phyloP scores from a whole-genome alignment of 805 yeast genomes.

The Cyberlindnera euphorbiiphila region DNA sequence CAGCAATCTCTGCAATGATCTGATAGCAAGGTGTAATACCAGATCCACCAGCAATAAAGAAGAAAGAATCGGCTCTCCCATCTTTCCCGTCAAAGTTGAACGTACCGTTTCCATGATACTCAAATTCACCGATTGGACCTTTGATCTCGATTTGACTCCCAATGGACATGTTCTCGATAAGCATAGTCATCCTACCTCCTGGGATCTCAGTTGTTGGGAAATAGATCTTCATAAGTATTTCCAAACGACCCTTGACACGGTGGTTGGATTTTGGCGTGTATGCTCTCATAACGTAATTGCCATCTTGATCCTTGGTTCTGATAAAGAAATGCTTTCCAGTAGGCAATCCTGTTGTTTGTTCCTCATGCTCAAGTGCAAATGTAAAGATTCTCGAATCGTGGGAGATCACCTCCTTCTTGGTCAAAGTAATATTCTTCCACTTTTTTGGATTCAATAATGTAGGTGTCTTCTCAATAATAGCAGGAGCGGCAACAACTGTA shows the following conservation, averaged over 20 bases:
- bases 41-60: conserved; percentile 75
- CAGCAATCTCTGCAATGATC: conserved; percentile 61
- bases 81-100: conserved; percentile 47
- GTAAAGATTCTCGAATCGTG: conserved; percentile 30
- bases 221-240: conserved; percentile 32
- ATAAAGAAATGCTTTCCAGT: conserved; percentile 33
- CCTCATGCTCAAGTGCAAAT: conserved; percentile 29
- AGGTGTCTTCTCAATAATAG: conserved; percentile 6
- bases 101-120: conserved; percentile 44
- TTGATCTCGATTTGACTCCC: conserved; percentile 64
- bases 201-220: conserved; percentile 29
- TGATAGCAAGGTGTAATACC: conserved; percentile 88
- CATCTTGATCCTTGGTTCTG: conserved; percentile 25
- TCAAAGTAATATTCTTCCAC: conserved; percentile 28
- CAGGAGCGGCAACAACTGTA: not conserved
- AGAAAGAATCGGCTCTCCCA: conserved; percentile 26
- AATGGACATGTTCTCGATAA: conserved; percentile 25
- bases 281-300: conserved; percentile 31
- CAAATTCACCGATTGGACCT: conserved; percentile 73
- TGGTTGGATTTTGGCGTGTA: conserved; percentile 33
- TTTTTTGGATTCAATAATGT: conserved; percentile 29
- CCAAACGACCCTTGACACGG: conserved; percentile 27
- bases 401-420: conserved; percentile 25
- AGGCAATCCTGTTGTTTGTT: conserved; percentile 32
- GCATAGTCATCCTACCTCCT: conserved; percentile 33